Percentiles rank a stretch among this genome's conserved stretches.
Evolutionary conservation across 305 asterid species (phyloP).

Genomic region (Fraxinus velutina): DNA sequence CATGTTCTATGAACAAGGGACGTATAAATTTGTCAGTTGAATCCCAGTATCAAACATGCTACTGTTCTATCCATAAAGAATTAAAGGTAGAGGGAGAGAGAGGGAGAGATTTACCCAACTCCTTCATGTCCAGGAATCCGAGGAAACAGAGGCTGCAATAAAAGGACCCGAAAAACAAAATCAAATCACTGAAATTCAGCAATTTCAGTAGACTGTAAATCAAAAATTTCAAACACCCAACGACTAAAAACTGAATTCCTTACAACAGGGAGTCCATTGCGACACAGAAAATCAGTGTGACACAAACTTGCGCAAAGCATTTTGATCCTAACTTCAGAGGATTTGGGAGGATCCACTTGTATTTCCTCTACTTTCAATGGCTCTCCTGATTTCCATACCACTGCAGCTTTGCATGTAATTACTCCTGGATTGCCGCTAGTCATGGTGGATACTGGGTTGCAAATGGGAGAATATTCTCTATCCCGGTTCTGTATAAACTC

Average conservation of each 20-base stretch:
- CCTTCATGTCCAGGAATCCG: conserved; percentile 81
- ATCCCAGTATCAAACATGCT: neutral
- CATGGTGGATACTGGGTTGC: neutral
- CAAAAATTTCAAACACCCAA: neutral
- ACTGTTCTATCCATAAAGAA: neutral
- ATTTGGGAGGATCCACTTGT: conserved; percentile 53
- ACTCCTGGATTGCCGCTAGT: conserved; percentile 23
- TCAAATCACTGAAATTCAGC: neutral
- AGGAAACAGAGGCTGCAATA: conserved; percentile 58
- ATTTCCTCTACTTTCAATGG: conserved; percentile 47
- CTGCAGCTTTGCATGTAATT: conserved; percentile 58
- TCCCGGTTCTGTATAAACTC: conserved; percentile 24
- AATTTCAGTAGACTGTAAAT: neutral
- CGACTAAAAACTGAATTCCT: conserved; percentile 15
- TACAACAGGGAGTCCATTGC: conserved; percentile 52
- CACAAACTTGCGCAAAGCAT: conserved; percentile 66
- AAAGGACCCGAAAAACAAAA: neutral
- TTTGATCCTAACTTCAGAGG: conserved; percentile 50
- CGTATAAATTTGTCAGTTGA: neutral
- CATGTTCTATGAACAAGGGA: neutral
- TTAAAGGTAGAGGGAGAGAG: neutral
- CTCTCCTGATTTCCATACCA: conserved; percentile 49
- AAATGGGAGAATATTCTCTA: neutral
- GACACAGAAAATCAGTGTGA: conserved; percentile 51
- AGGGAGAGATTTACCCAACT: conserved; percentile 51